A percentile compares a stretch with the other conserved stretches of the same genome.
Conservation (phyloP, 495 filamentous ascomycete genomes). For the Talaromyces ruber region DNA sequence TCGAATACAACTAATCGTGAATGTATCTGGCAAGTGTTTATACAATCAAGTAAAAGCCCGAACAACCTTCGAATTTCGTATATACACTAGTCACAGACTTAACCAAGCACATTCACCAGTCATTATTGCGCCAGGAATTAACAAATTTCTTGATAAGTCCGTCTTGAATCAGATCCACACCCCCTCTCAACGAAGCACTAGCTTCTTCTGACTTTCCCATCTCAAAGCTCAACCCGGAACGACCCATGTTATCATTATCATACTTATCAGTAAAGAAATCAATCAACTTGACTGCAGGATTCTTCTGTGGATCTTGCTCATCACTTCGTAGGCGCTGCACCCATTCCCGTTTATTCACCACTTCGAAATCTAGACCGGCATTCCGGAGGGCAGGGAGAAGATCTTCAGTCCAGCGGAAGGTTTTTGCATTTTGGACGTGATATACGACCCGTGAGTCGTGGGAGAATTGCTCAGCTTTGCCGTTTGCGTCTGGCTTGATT, state of each 20-base stretch:
- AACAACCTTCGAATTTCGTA: neutral
- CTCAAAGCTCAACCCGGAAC: neutral
- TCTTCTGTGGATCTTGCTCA: constrained; percentile 27
- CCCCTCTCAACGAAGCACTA: neutral
- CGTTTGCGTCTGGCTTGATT: neutral
- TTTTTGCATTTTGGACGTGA: constrained; percentile 37
- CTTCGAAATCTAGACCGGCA: constrained; percentile 36
- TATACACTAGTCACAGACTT: neutral
- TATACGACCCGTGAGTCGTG: constrained; percentile 21
- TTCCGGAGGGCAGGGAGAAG: constrained; percentile 38
- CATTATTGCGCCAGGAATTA: neutral
- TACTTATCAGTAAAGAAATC: constrained; percentile 37
- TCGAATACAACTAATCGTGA: too few relatives aligned
- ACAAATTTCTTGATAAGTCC: neutral
- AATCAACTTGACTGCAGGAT: constrained; percentile 37
- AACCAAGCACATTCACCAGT: neutral
- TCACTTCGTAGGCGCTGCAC: constrained; percentile 27
- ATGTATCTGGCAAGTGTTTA: neutral
- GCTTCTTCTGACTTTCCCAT: neutral
- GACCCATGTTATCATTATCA: constrained; percentile 20
- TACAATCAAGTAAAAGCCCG: neutral
- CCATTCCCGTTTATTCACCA: constrained; percentile 35
- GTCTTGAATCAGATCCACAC: neutral
- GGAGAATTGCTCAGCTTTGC: neutral
- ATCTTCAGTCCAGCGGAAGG: constrained; percentile 39